Evolutionary conservation across 2,329 filamentous ascomycete genomes (phyloP).

Genomic region (Pseudogymnoascus sp.): DNA sequence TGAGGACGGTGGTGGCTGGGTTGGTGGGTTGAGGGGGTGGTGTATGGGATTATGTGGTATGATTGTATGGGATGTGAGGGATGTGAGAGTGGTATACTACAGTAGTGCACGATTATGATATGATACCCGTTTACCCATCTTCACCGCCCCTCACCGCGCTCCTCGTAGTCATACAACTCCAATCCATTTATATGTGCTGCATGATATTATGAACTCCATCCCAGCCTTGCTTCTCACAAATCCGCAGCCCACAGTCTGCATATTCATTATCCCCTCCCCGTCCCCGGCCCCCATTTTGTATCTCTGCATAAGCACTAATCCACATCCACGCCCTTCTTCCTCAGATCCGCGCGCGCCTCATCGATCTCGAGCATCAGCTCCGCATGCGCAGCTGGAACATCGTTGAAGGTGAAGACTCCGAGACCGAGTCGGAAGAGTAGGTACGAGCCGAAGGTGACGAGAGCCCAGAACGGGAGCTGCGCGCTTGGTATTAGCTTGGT

Average conservation of each 20-base stretch:
- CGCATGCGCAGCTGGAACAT: constrained; percentile 81
- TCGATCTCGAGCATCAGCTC: constrained; percentile 84
- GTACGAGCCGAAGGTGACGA: constrained; percentile 86
- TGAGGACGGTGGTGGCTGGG: constrained; percentile 52
- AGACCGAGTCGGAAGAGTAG: constrained; percentile 86
- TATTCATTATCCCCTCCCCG: background rate
- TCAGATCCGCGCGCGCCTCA: constrained; percentile 64
- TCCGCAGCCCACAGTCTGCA: background rate
- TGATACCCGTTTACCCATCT: constrained; percentile 3
- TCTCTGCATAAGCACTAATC: constrained; percentile 20
- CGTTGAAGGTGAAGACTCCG: constrained; percentile 94
- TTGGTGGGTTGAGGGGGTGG: constrained; percentile 28
- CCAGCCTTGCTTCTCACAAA: background rate
- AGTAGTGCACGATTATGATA: background rate
- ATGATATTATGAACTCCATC: constrained; percentile 5
- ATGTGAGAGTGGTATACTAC: background rate
- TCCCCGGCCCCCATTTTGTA: background rate
- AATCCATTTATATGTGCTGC: background rate
- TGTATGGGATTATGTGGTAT: background rate
- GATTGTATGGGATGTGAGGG: background rate
- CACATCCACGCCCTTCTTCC: constrained; percentile 60
- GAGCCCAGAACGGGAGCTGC: constrained; percentile 85
- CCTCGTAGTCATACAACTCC: background rate
- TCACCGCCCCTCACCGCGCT: background rate
- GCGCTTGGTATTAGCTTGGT: background rate